These are phyloP conservation scores for Smithsoniella earleae DNA, from an alignment of 163 green algal genomes.

Conservation along the genomic window DNA sequence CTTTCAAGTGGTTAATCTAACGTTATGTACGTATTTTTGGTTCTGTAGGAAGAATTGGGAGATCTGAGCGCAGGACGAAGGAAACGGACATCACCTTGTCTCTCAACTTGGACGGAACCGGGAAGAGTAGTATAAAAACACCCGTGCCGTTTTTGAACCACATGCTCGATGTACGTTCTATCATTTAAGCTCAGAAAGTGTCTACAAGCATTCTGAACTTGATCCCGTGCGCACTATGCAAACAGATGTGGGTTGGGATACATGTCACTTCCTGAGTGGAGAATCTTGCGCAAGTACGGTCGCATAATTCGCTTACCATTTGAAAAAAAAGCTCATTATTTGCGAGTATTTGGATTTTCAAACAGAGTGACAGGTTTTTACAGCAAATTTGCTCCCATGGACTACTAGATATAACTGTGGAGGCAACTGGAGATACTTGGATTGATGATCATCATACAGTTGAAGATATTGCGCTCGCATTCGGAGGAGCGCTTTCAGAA, in stretches of 20 bases:
- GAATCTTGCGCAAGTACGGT: too few relatives aligned
- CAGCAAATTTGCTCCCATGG: slow-evolving; percentile 91
- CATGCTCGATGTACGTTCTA: slow-evolving; percentile 78
- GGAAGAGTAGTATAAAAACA: slow-evolving; percentile 60
- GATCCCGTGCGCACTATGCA: not conserved
- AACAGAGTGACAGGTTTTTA: not conserved
- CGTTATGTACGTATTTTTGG: too few relatives aligned
- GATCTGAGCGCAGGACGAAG: slow-evolving; percentile 64
- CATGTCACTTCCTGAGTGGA: too few relatives aligned
- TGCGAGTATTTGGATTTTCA: not conserved
- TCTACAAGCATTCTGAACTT: not conserved
- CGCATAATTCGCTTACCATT: not conserved
- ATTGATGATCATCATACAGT: slow-evolving; percentile 99
- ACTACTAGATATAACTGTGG: slow-evolving; percentile 75
- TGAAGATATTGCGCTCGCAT: slow-evolving; percentile 87
- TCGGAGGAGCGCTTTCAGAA: slow-evolving; percentile 55
- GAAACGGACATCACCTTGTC: slow-evolving; percentile 80
- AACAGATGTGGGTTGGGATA: not conserved
- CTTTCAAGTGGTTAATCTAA: too few relatives aligned
- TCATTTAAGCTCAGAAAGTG: not conserved
- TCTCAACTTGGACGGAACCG: slow-evolving; percentile 88
- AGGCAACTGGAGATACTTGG: slow-evolving; percentile 81
- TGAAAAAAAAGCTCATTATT: not conserved
- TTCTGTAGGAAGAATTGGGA: slow-evolving; percentile 1
- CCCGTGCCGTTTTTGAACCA: slow-evolving; percentile 95